Evolutionary conservation across 139 green algal genomes (phyloP), one percentile per base, ranked within the genome.

Genomic region (Micractinium conductrix): DNA sequence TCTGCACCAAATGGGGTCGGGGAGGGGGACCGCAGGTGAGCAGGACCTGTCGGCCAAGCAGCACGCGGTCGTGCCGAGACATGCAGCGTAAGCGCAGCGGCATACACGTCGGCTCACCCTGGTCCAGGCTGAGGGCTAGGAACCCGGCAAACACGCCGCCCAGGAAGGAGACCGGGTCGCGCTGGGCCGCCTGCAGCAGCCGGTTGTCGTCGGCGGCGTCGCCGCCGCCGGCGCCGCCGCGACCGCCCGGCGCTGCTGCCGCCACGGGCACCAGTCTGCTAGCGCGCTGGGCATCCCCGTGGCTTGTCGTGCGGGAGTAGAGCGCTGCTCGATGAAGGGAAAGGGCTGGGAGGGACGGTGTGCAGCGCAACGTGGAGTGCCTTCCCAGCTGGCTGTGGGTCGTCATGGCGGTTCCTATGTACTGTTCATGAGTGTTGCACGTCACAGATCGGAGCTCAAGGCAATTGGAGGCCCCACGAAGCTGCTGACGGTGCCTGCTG

Each of bases 131-230:
- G 1, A 88, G 75, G 4, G 65, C 74, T 9, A 88, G 45, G 68
- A 85, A 78, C 21, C 84, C 84, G 12, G 75, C 78, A 19, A 88
- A 63, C 30, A 74, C 9, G 21, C 84, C 84, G 14, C 78, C 84
- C 37, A 74, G 5, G 44, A 88, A 88, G n/a, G 65, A 42, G 4
- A 88, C 19, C 8, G 84, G 84, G n/a, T 86, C 75, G 1, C 21
- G 4, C n/a, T 72, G 0, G 1, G 78, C 78, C 24, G 78, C 78
- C 17, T 73, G 21, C 58, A 73, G 28, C 40, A 83, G 12, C 3
- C 38, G 74, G n/a, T n/a, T n/a, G 10, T n/a, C 40, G 37, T 81
- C 74, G 38, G 10, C 1, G 12, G 26, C 9, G 14, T 24, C 24
- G 21, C 50, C 21, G 50, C 74, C 14, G 22, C 4, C 35, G 45